phyloP scores from a whole-genome alignment of 2,329 filamentous ascomycete species.

The Phyllosticta citriasiana region DNA sequence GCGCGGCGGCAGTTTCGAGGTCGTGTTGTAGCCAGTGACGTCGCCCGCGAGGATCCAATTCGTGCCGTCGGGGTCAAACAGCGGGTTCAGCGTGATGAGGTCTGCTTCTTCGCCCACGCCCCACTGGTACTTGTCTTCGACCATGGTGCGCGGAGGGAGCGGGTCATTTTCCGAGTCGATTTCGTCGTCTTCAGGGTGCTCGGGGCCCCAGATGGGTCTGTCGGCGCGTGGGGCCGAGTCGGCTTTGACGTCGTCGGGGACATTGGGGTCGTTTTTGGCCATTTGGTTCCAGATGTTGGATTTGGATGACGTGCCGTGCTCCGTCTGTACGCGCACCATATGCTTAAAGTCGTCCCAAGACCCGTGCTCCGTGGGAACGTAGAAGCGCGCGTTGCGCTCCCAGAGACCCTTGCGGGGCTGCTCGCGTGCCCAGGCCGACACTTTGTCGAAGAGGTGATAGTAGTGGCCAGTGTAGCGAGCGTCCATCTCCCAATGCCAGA shows the following conservation, averaged over 20 bases:
- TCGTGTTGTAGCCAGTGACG: slow-evolving; percentile 56
- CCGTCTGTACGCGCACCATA: slow-evolving; percentile 53
- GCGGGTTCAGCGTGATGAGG: slow-evolving; percentile 66
- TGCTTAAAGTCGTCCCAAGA: slow-evolving; percentile 62
- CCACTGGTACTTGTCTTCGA: slow-evolving; percentile 48
- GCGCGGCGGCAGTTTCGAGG: slow-evolving; percentile 50
- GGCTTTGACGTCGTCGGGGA: slow-evolving; percentile 27
- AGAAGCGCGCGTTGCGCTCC: slow-evolving; percentile 70
- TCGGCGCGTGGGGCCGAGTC: slow-evolving; percentile 25
- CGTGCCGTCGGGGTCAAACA: slow-evolving; percentile 61
- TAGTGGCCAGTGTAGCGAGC: slow-evolving; percentile 83
- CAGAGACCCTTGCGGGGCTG: slow-evolving; percentile 65
- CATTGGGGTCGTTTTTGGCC: slow-evolving; percentile 30
- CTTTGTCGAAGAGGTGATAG: slow-evolving; percentile 64
- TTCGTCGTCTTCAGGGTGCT: slow-evolving; percentile 31
- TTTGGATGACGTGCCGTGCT: slow-evolving; percentile 39
- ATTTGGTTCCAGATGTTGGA: slow-evolving; percentile 34
- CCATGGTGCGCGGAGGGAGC: slow-evolving; percentile 46
- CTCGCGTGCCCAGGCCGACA: slow-evolving; percentile 54
- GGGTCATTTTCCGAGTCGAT: slow-evolving; percentile 45
- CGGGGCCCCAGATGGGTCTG: slow-evolving; percentile 41
- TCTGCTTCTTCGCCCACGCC: slow-evolving; percentile 64
- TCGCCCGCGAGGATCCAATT: slow-evolving; percentile 65
- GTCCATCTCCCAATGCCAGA: slow-evolving; percentile 96
- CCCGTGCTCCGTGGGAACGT: slow-evolving; percentile 60